Percentiles rank a stretch among this genome's conserved stretches.
Conservation (phyloP, 2,329 filamentous ascomycete genomes). For the Nemania sp. region DNA sequence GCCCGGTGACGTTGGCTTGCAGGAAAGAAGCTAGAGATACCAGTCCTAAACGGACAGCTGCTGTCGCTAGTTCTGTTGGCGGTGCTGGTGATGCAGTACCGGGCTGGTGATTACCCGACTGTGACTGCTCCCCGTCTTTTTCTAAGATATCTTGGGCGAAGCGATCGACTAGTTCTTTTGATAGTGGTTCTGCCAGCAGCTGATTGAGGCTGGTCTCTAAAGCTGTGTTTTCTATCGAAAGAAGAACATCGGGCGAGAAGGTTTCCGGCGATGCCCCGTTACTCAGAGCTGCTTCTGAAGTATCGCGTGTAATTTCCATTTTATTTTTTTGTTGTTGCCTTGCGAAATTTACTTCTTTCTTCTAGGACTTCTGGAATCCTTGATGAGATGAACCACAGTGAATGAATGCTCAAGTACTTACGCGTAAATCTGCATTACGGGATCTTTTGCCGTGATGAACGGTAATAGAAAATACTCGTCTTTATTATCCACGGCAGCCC, state of each 20-base stretch:
- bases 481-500: background rate
- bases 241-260: constrained; percentile 23
- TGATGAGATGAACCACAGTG: background rate
- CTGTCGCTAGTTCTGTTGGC: constrained; percentile 2
- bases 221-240: constrained; percentile 23
- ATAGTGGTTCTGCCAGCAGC: constrained; percentile 15
- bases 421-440: too few relatives aligned
- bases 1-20: constrained; percentile 81
- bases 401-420: too few relatives aligned
- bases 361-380: background rate
- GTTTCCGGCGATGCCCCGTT: background rate
- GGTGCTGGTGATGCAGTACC: background rate
- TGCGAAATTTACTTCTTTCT: background rate
- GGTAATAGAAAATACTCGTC: background rate
- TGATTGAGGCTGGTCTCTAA: constrained; percentile 21
- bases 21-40: constrained; percentile 77
- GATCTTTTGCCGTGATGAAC: background rate
- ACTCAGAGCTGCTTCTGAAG: background rate
- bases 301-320: constrained; percentile 11
- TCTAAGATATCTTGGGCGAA: constrained; percentile 22
- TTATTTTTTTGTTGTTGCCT: background rate
- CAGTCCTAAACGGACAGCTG: constrained; percentile 61
- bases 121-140: background rate
- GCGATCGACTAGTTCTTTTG: constrained; percentile 23
- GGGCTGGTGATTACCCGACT: background rate